Percentiles rank a stretch among this genome's conserved stretches.
Conservation (phyloP, 2,329 filamentous ascomycete species). For the Aspergillus viridinutans region DNA sequence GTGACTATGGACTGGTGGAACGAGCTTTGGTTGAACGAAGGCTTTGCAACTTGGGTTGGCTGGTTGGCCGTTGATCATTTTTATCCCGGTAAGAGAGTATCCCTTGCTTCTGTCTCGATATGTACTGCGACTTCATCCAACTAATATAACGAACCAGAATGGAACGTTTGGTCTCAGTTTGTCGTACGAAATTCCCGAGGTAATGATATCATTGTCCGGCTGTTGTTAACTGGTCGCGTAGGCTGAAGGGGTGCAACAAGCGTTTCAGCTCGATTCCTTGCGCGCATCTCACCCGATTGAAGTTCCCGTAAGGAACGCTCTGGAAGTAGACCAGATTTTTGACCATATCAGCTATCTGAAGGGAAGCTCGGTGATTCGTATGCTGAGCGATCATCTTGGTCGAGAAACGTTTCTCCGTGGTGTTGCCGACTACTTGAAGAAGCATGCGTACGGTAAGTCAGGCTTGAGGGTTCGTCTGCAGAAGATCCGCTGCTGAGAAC, state of each 20-base stretch:
- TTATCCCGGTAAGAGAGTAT: conserved; percentile 59
- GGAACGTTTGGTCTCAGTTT: conserved; percentile 97
- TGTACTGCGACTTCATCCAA: neutral
- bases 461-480: neutral
- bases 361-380: conserved; percentile 92
- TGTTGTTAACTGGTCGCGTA: conserved; percentile 40
- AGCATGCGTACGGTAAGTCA: conserved; percentile 69
- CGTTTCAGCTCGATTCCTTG: conserved; percentile 83
- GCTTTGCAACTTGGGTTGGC: conserved; percentile 96
- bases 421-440: conserved; percentile 83
- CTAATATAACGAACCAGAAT: conserved; percentile 54
- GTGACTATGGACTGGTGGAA: conserved; percentile 98
- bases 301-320: conserved; percentile 85
- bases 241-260: conserved; percentile 89
- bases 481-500: conserved; percentile 4
- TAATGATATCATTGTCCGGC: conserved; percentile 36
- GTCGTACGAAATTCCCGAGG: conserved; percentile 63
- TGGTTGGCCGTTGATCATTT: conserved; percentile 90
- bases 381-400: conserved; percentile 88
- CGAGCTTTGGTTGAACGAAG: conserved; percentile 90
- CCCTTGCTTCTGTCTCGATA: neutral
- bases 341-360: conserved; percentile 96
- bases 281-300: conserved; percentile 94
- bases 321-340: conserved; percentile 97
- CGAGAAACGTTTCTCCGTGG: conserved; percentile 85